phyloP scores from a whole-genome alignment of 2,329 filamentous ascomycete genomes.

The Alternaria brassicae region DNA sequence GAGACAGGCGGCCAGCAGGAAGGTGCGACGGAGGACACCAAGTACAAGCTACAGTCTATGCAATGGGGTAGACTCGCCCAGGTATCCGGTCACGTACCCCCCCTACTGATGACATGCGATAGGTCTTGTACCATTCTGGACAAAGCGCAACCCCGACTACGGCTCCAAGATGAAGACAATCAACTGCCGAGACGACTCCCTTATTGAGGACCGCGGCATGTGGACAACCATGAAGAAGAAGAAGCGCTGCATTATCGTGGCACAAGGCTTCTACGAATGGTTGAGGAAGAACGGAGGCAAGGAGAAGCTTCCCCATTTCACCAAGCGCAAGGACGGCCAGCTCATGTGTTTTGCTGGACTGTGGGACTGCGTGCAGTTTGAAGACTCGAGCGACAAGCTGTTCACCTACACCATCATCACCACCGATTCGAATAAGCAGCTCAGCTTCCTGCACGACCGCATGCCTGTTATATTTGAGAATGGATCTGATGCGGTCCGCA shows the following conservation, averaged over 20 bases:
- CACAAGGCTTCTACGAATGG: constrained; percentile 97
- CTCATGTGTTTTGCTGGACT: constrained; percentile 90
- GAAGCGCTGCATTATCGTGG: constrained; percentile 86
- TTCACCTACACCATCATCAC: constrained; percentile 97
- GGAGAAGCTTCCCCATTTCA: constrained; percentile 84
- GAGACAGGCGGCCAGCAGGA: constrained; percentile 60
- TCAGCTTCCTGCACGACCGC: constrained; percentile 87
- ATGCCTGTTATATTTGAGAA: constrained; percentile 94
- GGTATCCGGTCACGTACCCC: neutral
- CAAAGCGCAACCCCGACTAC: constrained; percentile 81
- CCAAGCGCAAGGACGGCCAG: constrained; percentile 80
- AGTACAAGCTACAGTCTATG: constrained; percentile 88
- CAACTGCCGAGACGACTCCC: constrained; percentile 91
- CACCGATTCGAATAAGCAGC: constrained; percentile 80
- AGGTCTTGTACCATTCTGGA: constrained; percentile 90
- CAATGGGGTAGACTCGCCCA: constrained; percentile 72
- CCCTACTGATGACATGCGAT: constrained; percentile 22
- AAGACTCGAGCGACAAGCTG: constrained; percentile 71
- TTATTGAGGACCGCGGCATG: constrained; percentile 78
- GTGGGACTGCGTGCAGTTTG: constrained; percentile 86
- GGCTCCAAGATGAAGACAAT: constrained; percentile 83
- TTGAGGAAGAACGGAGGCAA: constrained; percentile 77
- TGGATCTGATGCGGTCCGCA: constrained; percentile 71
- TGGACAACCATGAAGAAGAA: constrained; percentile 90
- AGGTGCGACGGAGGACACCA: constrained; percentile 50